These are phyloP conservation scores for Trichoderma sp. DNA, from an alignment of 2,329 filamentous ascomycete species.

Conservation along the genomic window DNA sequence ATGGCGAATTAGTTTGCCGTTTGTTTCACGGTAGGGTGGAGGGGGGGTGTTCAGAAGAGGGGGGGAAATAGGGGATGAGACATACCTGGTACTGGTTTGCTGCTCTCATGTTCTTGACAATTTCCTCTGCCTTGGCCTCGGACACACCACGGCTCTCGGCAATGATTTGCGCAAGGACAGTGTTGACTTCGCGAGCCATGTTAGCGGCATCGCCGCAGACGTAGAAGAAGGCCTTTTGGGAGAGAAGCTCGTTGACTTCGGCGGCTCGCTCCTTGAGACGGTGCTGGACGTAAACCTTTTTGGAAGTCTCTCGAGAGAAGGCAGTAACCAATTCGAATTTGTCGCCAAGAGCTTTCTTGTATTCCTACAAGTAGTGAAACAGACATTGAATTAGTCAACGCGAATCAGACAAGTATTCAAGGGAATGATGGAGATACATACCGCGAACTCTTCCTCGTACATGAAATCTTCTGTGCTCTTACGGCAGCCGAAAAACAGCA, in stretches of 20 bases:
- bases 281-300: conserved; percentile 98
- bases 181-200: conserved; percentile 93
- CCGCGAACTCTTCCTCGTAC: conserved; percentile 89
- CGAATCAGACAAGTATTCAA: background rate
- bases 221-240: conserved; percentile 91
- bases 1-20: background rate
- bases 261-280: conserved; percentile 79
- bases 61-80: background rate
- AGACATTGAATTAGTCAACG: background rate
- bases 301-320: conserved; percentile 83
- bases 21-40: background rate
- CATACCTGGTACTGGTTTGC: conserved; percentile 92
- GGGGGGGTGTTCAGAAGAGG: background rate
- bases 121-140: conserved; percentile 87
- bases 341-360: conserved; percentile 80
- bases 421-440: conserved; percentile 50
- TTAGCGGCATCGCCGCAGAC: conserved; percentile 97
- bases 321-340: conserved; percentile 89
- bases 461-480: conserved; percentile 87
- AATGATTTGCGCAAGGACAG: conserved; percentile 83
- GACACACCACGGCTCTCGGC: conserved; percentile 79
- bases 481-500: conserved; percentile 95
- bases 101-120: conserved; percentile 95
- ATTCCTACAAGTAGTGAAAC: conserved; percentile 59
- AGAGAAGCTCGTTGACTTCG: conserved; percentile 83